phyloP scores from a whole-genome alignment of 495 filamentous ascomycete species.

The Xylaria sp. region DNA sequence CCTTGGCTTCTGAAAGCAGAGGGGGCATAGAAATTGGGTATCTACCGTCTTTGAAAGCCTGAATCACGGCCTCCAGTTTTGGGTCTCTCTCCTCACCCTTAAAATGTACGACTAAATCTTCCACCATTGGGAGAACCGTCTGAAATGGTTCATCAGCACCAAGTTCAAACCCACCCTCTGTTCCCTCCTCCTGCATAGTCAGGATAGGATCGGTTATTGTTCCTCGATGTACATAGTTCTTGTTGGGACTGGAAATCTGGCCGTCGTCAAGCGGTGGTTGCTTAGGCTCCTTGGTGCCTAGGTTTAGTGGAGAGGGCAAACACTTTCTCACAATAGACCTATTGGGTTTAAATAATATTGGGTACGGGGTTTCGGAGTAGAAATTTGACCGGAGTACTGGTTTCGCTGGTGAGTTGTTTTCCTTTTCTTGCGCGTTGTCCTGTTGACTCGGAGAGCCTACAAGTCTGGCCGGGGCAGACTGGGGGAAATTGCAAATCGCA shows the following conservation, averaged over 20 bases:
- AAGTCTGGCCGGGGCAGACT: not conserved
- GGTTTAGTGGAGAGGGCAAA: slow-evolving; percentile 32
- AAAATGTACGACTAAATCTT: slow-evolving; percentile 53
- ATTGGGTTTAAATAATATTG: slow-evolving; percentile 32
- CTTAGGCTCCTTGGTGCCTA: slow-evolving; percentile 14
- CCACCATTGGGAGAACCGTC: slow-evolving; percentile 48
- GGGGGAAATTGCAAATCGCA: slow-evolving; percentile 28
- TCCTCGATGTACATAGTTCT: slow-evolving; percentile 26
- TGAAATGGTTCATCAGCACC: slow-evolving; percentile 33
- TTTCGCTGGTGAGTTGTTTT: not conserved
- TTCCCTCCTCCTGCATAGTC: not conserved
- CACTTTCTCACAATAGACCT: slow-evolving; percentile 30
- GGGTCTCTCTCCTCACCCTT: slow-evolving; percentile 37
- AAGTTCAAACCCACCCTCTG: slow-evolving; percentile 7
- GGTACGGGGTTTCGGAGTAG: slow-evolving; percentile 28
- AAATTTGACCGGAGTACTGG: slow-evolving; percentile 29
- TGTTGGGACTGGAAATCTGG: slow-evolving; percentile 26
- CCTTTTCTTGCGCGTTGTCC: not conserved
- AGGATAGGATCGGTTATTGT: slow-evolving; percentile 24
- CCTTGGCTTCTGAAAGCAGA: slow-evolving; percentile 15
- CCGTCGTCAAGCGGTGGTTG: slow-evolving; percentile 30
- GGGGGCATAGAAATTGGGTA: slow-evolving; percentile 33
- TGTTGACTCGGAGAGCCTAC: not conserved
- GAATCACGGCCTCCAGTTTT: slow-evolving; percentile 42
- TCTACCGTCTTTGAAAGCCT: slow-evolving; percentile 39